Evolutionary conservation across 2,329 filamentous ascomycete genomes (phyloP), one percentile per base, ranked within the genome.

Genomic region (Colletotrichum scovillei): DNA sequence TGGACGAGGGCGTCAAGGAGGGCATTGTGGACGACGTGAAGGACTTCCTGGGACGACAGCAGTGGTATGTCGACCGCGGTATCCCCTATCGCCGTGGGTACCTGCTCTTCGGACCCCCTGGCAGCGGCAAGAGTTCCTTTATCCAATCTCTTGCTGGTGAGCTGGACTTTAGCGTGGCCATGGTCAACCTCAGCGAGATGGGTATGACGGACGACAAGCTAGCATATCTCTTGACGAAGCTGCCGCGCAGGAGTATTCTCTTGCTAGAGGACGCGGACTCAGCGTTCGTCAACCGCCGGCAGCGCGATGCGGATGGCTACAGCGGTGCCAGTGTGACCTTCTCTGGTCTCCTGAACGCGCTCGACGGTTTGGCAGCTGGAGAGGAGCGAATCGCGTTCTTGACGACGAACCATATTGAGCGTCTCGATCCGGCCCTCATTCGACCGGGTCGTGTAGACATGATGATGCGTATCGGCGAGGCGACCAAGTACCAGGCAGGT

Each of bases 141-240:
- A 98, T 99, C 75, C 95, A 98, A 82, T 95, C 97, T 0, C 85
- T 99, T 55, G 97, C 97, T 0, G 96, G 95, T n/a, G 92, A 97
- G 79, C 84, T 98, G 69, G 94, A 98, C 80, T 98, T 96, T 81
- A 94, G 94, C 78, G 97, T 98, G 77, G 95, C 95, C 65, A 95
- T 98, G 84, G 88, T 98, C 76, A 98, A 98, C 78, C 89, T 98
- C 35, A 97, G 94, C 82, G 94, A 98, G 84, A 89, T 94, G 67
- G 95, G 95, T 19, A 89, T 98, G 80, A 97, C 95, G 2, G 96
- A 98, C 78, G 94, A 98, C 80, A 91, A 95, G 76, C 86, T 98
- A 67, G 95, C 96, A 28, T 93, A 95, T 78, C 89, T 98, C 26
- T 87, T 98, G 66, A 95, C 94, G 11, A 95, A 96, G 80, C 88